A percentile compares a stretch with the other conserved stretches of the same genome.
phyloP scores from a whole-genome alignment of 2,329 filamentous ascomycete species.

The Periconia sp. region DNA sequence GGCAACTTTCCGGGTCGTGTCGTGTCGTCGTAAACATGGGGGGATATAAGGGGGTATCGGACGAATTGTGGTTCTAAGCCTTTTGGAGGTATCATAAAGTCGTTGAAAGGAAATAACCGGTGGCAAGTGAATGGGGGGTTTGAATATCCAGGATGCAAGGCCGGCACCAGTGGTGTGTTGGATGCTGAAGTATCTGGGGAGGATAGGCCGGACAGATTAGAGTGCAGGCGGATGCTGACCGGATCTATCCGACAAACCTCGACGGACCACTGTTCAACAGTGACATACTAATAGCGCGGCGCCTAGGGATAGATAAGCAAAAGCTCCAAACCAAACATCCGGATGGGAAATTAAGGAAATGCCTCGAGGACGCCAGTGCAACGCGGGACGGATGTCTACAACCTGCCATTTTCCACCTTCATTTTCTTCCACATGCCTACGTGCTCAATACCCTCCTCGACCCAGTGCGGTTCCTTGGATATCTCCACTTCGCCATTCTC shows the following conservation, averaged over 20 bases:
- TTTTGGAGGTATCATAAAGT: too few species aligned
- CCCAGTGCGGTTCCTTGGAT: slow-evolving; percentile 60
- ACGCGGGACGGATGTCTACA: slow-evolving; percentile 15
- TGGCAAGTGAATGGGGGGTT: too few species aligned
- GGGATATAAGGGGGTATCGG: too few species aligned
- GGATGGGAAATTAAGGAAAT: not conserved
- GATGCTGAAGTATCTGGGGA: too few species aligned
- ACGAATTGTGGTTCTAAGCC: too few species aligned
- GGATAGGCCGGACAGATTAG: too few species aligned
- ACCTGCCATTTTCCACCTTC: slow-evolving; percentile 38
- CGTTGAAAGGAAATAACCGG: too few species aligned
- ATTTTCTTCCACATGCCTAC: slow-evolving; percentile 78
- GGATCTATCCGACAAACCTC: slow-evolving; percentile 17
- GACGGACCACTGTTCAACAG: not conserved
- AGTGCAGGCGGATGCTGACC: too few species aligned
- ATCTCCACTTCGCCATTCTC: slow-evolving; percentile 43
- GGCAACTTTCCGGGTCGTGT: too few species aligned
- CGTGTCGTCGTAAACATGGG: too few species aligned
- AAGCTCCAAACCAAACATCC: not conserved
- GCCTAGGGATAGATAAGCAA: slow-evolving; percentile 6
- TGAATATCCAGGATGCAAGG: too few species aligned
- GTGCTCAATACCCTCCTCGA: slow-evolving; percentile 83
- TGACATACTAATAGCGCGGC: not conserved
- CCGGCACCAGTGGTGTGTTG: too few species aligned
- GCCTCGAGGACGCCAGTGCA: not conserved